Conservation (phyloP, 306 rosid genomes). For the Cucurbita moschata region DNA sequence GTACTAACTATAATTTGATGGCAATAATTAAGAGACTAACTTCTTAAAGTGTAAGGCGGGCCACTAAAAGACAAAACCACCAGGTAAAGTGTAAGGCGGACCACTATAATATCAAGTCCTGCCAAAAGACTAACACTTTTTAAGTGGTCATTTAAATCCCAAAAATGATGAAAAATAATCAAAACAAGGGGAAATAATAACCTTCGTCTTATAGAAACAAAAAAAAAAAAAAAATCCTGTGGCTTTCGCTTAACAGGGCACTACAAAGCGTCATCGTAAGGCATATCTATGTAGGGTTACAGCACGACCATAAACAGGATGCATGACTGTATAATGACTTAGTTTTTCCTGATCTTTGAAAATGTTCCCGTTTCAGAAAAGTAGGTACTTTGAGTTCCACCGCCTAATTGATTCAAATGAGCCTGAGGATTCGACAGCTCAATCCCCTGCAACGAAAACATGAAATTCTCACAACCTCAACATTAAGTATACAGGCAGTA, state of each 20-base stretch:
- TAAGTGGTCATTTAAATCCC: not conserved
- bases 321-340: conserved; percentile 6
- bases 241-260: not conserved
- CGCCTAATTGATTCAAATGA: conserved; percentile 83
- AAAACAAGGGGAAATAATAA: not conserved
- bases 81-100: not conserved
- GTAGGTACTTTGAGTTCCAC: conserved; percentile 92
- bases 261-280: not conserved
- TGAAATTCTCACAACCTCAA: not conserved
- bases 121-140: not conserved
- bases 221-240: not conserved
- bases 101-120: not conserved
- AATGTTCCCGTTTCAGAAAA: conserved; percentile 93
- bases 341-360: conserved; percentile 76
- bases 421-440: conserved; percentile 96
- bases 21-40: not conserved
- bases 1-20: not conserved
- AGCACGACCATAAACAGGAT: not conserved
- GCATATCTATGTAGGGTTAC: not conserved
- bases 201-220: not conserved
- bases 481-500: not conserved
- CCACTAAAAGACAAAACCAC: not conserved
- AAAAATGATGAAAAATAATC: not conserved
- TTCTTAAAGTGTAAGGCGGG: not conserved
- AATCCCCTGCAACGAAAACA: conserved; percentile 40